Base-by-base conservation (phyloP, 768 basidiomycete genomes). In the Naganishia onofrii region DNA sequence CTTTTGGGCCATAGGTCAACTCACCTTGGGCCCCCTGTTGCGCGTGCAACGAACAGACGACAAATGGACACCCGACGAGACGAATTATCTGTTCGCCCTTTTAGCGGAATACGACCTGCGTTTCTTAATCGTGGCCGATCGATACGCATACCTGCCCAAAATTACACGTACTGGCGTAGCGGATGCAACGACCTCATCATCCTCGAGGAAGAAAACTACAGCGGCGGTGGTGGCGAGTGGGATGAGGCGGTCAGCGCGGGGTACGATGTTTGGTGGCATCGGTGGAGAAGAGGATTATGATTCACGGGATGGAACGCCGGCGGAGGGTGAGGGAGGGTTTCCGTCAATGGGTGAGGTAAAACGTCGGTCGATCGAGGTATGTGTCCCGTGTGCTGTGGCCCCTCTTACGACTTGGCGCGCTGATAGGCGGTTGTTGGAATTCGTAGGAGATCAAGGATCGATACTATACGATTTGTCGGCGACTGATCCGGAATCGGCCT, bases 41-140 rank as follows among this genome's bases (percentile, higher is more conserved):
- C n/a, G n/a, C n/a, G n/a, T n/a, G n/a, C 52, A 19, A 0, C 5
- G 3, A 46, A 58, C 63, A 89, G 95, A 94, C 75, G 83, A 82
- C 12, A 89, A 89, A 70, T 98, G 96, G 96, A 86, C 90, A 7
- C 90, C 89, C 74, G 91, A 93, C 74, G 93, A 97, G 81, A 97
- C 96, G 0, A 90, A 92, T 77, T 92, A 97, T 77, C 85, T 99
- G 0, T 95, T 98, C 81, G 82, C 82, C 3, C 80, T 95, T 10
- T 88, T 90, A 10, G 84, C 85, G 60, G 88, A 90, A 64, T 98
- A 90, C 74, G 94, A 97, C 79, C 83, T 87, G 13, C 86, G 95
- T 53, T 98, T 94, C 87, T 89, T 91, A 77, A 85, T 98, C 72
- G 87, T 94, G 15, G 84, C 90, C 65, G 96, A 98, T 80, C 88